These are phyloP conservation scores for Blastobotrys buckinghamii DNA, from an alignment of 1,139 yeast genomes.

Conservation along the genomic window DNA sequence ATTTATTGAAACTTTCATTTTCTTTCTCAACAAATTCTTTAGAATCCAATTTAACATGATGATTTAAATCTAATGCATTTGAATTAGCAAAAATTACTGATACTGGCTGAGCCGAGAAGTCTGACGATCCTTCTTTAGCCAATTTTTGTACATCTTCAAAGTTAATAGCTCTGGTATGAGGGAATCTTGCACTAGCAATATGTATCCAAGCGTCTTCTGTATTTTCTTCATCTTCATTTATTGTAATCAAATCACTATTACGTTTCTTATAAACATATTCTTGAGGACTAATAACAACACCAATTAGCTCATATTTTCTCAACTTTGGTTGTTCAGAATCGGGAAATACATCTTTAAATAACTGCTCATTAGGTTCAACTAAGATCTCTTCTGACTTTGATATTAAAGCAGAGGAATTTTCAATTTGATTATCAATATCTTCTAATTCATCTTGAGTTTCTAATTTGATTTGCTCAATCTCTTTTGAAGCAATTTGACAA, in stretches of 20 bases:
- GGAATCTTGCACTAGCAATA: too few species aligned
- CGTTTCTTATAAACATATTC: slow-evolving; percentile 23
- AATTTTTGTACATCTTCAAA: slow-evolving; percentile 20
- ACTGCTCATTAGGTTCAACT: slow-evolving; percentile 5
- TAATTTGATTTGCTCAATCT: neutral
- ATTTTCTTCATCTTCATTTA: slow-evolving; percentile 5
- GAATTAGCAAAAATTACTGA: slow-evolving; percentile 24
- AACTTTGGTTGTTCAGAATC: slow-evolving; percentile 18
- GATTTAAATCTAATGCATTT: slow-evolving; percentile 18
- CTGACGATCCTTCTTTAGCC: slow-evolving; percentile 23
- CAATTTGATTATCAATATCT: neutral
- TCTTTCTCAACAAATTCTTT: slow-evolving; percentile 8
- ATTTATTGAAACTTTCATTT: neutral
- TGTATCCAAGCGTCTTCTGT: neutral
- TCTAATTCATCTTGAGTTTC: neutral
- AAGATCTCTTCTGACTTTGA: neutral
- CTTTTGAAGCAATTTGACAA: neutral
- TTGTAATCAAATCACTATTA: neutral
- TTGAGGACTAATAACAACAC: slow-evolving; percentile 27
- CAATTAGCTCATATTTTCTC: slow-evolving; percentile 23
- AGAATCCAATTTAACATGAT: slow-evolving; percentile 14
- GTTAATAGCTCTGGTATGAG: slow-evolving; percentile 1
- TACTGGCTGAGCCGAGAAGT: slow-evolving; percentile 24
- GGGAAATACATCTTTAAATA: slow-evolving; percentile 13
- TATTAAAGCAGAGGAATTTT: slow-evolving; percentile 1